These are phyloP conservation scores for Plectosphaerella sp. DNA, from an alignment of 2,329 filamentous ascomycete species.

Conservation along the genomic window DNA sequence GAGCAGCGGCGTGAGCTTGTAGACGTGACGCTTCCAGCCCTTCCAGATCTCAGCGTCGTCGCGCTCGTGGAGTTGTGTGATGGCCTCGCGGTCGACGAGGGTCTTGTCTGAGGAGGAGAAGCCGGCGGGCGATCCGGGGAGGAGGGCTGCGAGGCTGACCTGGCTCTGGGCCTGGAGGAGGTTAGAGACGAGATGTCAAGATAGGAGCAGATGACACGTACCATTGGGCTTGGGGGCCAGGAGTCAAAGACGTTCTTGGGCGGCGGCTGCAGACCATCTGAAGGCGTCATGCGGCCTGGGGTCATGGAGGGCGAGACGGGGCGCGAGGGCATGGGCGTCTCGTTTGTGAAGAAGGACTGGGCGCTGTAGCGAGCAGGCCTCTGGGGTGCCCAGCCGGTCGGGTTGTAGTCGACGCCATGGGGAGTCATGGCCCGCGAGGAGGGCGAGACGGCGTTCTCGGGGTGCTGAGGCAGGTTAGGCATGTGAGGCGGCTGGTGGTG, in stretches of 20 bases:
- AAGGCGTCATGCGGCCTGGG: constrained; percentile 20
- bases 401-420: constrained; percentile 2
- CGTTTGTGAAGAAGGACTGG: constrained; percentile 8
- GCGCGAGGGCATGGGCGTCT: constrained; percentile 13
- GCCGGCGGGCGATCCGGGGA: constrained; percentile 23
- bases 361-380: constrained; percentile 7
- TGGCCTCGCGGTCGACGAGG: constrained; percentile 24
- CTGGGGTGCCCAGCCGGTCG: not conserved
- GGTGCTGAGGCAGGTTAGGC: constrained; percentile 5
- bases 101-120: constrained; percentile 21
- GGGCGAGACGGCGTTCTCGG: constrained; percentile 3
- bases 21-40: constrained; percentile 37
- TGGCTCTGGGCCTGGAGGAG: constrained; percentile 33
- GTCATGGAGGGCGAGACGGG: constrained; percentile 23
- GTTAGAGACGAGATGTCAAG: not conserved
- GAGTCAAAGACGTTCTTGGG: constrained; percentile 16
- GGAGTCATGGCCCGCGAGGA: not conserved
- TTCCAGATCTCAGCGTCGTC: constrained; percentile 39
- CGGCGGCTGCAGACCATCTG: constrained; percentile 11
- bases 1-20: constrained; percentile 29
- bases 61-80: constrained; percentile 35
- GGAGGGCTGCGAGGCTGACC: constrained; percentile 33
- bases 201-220: constrained; percentile 5
- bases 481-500: constrained; percentile 10
- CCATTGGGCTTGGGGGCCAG: constrained; percentile 18